These are phyloP conservation scores for Fusarium palustre DNA, from an alignment of 2,329 filamentous ascomycete species.

Conservation along the genomic window DNA sequence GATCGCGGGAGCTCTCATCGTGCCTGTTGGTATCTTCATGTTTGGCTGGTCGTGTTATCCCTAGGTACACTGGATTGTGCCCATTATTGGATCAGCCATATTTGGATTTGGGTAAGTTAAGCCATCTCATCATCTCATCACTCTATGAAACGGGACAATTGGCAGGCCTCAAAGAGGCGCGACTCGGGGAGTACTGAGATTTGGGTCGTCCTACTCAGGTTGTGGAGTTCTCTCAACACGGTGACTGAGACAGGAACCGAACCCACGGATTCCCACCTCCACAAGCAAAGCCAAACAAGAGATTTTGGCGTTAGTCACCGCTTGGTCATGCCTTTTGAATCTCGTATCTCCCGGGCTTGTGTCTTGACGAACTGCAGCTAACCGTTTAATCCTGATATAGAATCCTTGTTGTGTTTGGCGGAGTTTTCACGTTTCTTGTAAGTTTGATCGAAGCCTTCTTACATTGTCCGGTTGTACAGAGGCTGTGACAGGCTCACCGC, in stretches of 20 bases:
- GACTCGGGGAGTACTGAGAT: neutral
- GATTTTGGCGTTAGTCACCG: conserved; percentile 44
- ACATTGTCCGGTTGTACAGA: conserved; percentile 10
- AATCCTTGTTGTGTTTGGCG: conserved; percentile 81
- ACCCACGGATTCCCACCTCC: conserved; percentile 18
- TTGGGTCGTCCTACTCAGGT: conserved; percentile 2
- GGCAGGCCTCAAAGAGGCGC: conserved; percentile 15
- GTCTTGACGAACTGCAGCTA: conserved; percentile 42
- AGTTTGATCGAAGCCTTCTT: conserved; percentile 47
- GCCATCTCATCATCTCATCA: conserved; percentile 53
- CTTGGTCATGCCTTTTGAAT: conserved; percentile 49
- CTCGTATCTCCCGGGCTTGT: conserved; percentile 40
- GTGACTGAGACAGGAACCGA: conserved; percentile 32
- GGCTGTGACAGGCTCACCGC: conserved; percentile 22
- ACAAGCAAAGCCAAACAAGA: conserved; percentile 6
- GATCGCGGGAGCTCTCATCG: conserved; percentile 79
- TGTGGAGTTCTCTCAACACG: conserved; percentile 2
- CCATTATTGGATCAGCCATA: conserved; percentile 77
- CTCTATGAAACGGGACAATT: conserved; percentile 15
- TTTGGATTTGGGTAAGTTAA: conserved; percentile 76
- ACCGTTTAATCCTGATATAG: conserved; percentile 57
- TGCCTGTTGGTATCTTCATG: conserved; percentile 85
- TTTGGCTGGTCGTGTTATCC: conserved; percentile 88
- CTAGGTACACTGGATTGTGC: conserved; percentile 79
- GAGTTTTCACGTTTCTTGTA: conserved; percentile 90